These are phyloP conservation scores for Ceratobasidium sp. DNA, from an alignment of 1,284 basidiomycete species.

Conservation along the genomic window DNA sequence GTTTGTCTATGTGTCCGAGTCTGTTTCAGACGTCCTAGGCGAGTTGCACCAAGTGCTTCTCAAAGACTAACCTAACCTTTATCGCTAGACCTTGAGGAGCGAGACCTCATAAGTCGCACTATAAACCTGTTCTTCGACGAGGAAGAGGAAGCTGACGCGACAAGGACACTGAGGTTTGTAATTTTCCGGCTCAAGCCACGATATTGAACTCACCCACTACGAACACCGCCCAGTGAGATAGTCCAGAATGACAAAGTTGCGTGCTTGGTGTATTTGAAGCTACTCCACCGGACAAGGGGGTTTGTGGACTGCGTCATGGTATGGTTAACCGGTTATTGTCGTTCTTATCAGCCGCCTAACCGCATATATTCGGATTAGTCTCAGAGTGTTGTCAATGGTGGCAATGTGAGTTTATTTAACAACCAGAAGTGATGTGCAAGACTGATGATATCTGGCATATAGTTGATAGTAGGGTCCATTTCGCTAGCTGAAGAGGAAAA, in stretches of 20 bases:
- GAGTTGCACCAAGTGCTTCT: conserved; percentile 48
- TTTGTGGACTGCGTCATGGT: conserved; percentile 79
- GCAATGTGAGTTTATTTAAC: conserved; percentile 22
- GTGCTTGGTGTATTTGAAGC: conserved; percentile 75
- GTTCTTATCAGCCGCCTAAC: not conserved
- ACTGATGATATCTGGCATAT: not conserved
- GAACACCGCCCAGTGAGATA: conserved; percentile 65
- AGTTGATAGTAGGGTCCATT: conserved; percentile 44
- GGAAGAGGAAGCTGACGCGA: conserved; percentile 69
- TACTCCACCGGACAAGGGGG: conserved; percentile 78
- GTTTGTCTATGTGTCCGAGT: conserved; percentile 78
- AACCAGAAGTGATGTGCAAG: not conserved
- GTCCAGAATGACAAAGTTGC: conserved; percentile 81
- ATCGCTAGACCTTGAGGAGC: conserved; percentile 72
- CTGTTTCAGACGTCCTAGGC: conserved; percentile 78
- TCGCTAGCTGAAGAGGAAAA: conserved; percentile 11
- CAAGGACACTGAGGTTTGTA: conserved; percentile 17
- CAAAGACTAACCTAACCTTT: conserved; percentile 7
- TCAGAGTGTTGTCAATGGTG: conserved; percentile 35
- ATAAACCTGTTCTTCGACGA: conserved; percentile 76
- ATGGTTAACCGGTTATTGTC: conserved; percentile 54
- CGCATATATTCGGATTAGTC: conserved; percentile 12
- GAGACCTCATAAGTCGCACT: conserved; percentile 73
- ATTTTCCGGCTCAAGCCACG: not conserved
- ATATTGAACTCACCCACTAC: not conserved